A percentile compares a stretch with the other conserved stretches of the same genome.
These are phyloP conservation scores for Goffeauzyma gilvescens DNA, from an alignment of 768 basidiomycete species.

Conservation along the genomic window DNA sequence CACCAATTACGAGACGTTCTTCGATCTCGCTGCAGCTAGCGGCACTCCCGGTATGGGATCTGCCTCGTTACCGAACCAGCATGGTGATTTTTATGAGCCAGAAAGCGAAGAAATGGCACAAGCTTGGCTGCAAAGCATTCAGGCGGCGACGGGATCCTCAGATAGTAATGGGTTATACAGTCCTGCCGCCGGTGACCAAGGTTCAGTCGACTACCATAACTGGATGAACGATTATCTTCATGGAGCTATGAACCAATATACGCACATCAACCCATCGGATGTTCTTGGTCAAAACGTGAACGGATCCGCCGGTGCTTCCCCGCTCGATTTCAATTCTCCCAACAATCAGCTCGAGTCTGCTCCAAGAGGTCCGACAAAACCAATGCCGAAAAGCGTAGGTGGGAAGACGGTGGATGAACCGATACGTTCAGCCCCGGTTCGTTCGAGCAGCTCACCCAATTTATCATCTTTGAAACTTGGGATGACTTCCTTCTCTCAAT, in stretches of 20 bases:
- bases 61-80: too few relatives aligned
- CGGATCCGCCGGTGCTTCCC: conserved; percentile 35
- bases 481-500: conserved; percentile 3
- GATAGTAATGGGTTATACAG: too few relatives aligned
- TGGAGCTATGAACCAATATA: conserved; percentile 30
- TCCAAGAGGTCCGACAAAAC: conserved; percentile 13
- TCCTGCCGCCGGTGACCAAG: too few relatives aligned
- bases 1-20: conserved; percentile 28
- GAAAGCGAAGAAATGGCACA: too few relatives aligned
- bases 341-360: conserved; percentile 7
- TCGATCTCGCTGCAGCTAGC: conserved; percentile 28
- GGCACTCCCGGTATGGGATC: too few relatives aligned
- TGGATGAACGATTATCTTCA: too few relatives aligned
- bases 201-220: too few relatives aligned
- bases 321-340: too few relatives aligned
- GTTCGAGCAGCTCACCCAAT: conserved; percentile 27
- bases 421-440: conserved; percentile 12
- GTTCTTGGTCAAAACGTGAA: conserved; percentile 41
- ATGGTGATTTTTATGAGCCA: too few relatives aligned
- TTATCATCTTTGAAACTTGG: conserved; percentile 17
- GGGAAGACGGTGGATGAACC: conserved; percentile 14
- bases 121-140: too few relatives aligned
- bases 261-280: conserved; percentile 71
- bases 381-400: conserved; percentile 22
- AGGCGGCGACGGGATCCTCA: too few relatives aligned